phyloP scores from a whole-genome alignment of 805 yeast genomes.

The Ogataea trehaloabstinens region DNA sequence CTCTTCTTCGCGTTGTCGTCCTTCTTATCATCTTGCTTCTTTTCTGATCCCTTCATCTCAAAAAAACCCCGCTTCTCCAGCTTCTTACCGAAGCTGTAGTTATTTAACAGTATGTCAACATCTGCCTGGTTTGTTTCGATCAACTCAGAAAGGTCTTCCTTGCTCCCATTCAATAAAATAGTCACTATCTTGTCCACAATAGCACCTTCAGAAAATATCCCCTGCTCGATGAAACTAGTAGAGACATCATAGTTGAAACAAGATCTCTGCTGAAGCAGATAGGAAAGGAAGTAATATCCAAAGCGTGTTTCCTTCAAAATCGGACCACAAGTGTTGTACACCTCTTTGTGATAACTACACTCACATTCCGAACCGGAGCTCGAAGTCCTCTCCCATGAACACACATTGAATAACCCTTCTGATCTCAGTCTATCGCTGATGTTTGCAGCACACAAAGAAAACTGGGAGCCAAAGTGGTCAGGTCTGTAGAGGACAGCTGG shows the following conservation, averaged over 20 bases:
- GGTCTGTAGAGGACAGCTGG: slow-evolving; percentile 12
- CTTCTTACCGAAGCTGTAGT: background rate
- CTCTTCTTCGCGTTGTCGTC: slow-evolving; percentile 1
- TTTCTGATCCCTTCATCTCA: background rate
- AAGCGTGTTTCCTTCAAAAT: slow-evolving; percentile 8
- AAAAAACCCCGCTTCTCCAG: slow-evolving; percentile 1
- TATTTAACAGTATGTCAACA: slow-evolving; percentile 1
- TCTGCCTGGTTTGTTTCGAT: slow-evolving; percentile 3
- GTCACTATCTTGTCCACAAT: slow-evolving; percentile 5
- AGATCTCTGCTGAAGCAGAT: slow-evolving; percentile 5
- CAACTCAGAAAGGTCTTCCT: slow-evolving; percentile 5
- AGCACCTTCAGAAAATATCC: background rate
- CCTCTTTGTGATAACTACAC: slow-evolving; percentile 12
- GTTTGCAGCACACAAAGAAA: slow-evolving; percentile 13
- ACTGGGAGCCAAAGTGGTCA: slow-evolving; percentile 2
- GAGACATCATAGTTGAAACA: background rate
- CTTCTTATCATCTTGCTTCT: slow-evolving; percentile 3
- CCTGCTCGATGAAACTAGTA: background rate
- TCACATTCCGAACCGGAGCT: slow-evolving; percentile 1
- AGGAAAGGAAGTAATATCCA: slow-evolving; percentile 9
- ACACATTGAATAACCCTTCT: background rate
- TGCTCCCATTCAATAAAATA: slow-evolving; percentile 5
- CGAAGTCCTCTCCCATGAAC: background rate
- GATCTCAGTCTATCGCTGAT: slow-evolving; percentile 3
- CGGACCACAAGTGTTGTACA: slow-evolving; percentile 13